Conservation (phyloP, 164 flowering plant genomes). For the Umbilicus rupestris region DNA sequence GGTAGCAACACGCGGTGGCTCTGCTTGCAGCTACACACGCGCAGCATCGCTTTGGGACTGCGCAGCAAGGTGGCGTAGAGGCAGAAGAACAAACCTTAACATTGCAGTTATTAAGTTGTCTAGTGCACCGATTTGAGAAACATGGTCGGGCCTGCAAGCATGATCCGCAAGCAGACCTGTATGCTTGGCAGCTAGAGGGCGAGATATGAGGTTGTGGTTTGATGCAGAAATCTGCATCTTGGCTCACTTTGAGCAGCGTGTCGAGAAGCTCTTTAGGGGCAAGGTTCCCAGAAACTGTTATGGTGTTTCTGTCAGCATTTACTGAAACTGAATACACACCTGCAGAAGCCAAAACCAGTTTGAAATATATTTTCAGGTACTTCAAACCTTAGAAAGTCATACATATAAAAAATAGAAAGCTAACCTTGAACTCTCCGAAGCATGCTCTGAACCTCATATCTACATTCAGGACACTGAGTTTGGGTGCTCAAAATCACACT, state of each 20-base stretch:
- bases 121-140: too few relatives aligned
- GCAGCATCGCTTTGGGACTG: not conserved
- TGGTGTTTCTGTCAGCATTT: not conserved
- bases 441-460: not conserved
- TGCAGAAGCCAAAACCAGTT: not conserved
- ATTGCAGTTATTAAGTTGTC: not conserved
- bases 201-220: not conserved
- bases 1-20: too few relatives aligned
- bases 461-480: not conserved
- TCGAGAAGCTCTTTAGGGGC: not conserved
- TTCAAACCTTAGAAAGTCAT: not conserved
- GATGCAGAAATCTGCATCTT: not conserved
- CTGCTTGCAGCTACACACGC: not conserved
- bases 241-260: not conserved
- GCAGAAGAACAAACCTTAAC: not conserved
- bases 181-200: not conserved
- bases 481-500: not conserved
- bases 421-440: conserved; percentile 2
- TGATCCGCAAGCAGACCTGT: too few relatives aligned
- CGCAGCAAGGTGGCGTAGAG: not conserved
- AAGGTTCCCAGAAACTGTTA: not conserved
- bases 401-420: not conserved
- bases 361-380: not conserved
- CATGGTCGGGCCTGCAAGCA: too few relatives aligned
- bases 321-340: conserved; percentile 1